Conservation (phyloP, 306 rosid species). For the Clitoria ternatea region DNA sequence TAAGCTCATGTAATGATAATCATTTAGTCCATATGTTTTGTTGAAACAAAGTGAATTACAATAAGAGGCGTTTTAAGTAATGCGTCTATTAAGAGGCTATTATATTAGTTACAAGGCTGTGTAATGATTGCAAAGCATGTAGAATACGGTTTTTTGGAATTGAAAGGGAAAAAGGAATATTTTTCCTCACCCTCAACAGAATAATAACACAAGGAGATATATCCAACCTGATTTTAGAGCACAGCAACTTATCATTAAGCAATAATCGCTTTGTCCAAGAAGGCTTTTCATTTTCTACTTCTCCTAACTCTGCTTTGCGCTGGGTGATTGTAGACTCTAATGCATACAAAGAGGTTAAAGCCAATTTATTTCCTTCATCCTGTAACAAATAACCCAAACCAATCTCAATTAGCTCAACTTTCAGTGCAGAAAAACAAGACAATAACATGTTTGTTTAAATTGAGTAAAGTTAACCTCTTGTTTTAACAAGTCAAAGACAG, state of each 20-base stretch:
- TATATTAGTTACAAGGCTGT: neutral
- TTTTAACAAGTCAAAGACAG: conserved; percentile 49
- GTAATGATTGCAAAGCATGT: too few species aligned
- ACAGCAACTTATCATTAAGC: conserved; percentile 52
- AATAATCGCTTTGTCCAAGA: conserved; percentile 81
- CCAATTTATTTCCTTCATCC: conserved; percentile 50
- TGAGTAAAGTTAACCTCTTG: conserved; percentile 49
- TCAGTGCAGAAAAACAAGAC: neutral
- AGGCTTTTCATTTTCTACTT: conserved; percentile 45
- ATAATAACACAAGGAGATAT: neutral
- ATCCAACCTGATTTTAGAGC: conserved; percentile 76
- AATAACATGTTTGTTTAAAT: neutral
- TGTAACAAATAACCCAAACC: conserved; percentile 33
- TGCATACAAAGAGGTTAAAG: conserved; percentile 58
- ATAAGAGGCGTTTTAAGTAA: neutral
- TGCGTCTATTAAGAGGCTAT: neutral
- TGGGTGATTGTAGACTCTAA: conserved; percentile 65
- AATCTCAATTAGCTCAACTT: conserved; percentile 1
- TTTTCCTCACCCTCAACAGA: conserved; percentile 9
- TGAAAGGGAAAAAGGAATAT: neutral
- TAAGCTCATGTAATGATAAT: neutral
- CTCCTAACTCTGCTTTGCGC: conserved; percentile 60
- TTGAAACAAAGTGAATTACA: neutral
- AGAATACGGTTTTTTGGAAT: neutral
- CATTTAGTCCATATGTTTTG: neutral